phyloP scores from a whole-genome alignment of 2,329 filamentous ascomycete species.

The Endoconidiophora laricicola region DNA sequence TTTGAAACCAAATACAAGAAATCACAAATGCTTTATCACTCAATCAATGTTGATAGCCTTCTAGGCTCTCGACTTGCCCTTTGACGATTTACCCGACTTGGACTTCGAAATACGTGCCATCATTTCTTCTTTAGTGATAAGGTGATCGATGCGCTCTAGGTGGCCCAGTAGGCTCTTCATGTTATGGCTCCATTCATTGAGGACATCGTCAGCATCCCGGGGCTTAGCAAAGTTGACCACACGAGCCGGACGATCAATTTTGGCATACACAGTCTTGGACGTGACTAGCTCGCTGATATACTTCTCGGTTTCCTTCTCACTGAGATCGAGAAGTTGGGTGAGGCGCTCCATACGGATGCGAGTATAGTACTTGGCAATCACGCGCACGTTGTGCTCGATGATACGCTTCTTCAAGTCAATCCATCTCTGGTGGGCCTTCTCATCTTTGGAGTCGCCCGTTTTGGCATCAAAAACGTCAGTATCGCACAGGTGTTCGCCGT shows the following conservation, averaged over 20 bases:
- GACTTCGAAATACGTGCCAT: conserved; percentile 64
- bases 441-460: conserved; percentile 48
- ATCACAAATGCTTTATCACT: not conserved
- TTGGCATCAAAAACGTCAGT: conserved; percentile 78
- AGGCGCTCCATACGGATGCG: conserved; percentile 85
- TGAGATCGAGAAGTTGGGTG: conserved; percentile 78
- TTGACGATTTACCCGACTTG: conserved; percentile 23
- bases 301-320: conserved; percentile 93
- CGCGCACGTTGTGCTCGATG: conserved; percentile 96
- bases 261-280: conserved; percentile 93
- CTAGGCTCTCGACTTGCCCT: conserved; percentile 18
- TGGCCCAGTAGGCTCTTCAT: conserved; percentile 85
- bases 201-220: conserved; percentile 80
- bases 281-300: conserved; percentile 96
- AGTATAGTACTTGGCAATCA: conserved; percentile 97
- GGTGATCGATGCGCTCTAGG: conserved; percentile 82
- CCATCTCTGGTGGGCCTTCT: conserved; percentile 76
- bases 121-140: conserved; percentile 99
- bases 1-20: too few relatives aligned
- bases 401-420: conserved; percentile 92
- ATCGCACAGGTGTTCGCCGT: conserved; percentile 69
- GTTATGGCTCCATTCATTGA: conserved; percentile 97
- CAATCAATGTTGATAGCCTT: not conserved
- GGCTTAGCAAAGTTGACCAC: conserved; percentile 92
- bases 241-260: conserved; percentile 85